These are phyloP conservation scores for Clonostachys rhizophaga DNA, from an alignment of 2,329 filamentous ascomycete genomes.

Conservation along the genomic window DNA sequence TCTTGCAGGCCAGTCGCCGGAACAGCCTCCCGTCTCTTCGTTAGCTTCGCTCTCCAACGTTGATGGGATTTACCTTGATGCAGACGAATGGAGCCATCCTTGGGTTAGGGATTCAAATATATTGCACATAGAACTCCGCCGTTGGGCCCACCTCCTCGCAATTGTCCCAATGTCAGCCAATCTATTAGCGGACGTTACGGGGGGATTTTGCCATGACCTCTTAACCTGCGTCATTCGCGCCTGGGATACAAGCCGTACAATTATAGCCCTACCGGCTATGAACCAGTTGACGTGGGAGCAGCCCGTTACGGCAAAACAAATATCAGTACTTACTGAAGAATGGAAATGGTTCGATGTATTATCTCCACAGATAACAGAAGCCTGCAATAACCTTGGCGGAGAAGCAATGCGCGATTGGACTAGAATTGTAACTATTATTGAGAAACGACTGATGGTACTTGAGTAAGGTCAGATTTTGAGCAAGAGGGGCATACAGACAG, in stretches of 20 bases:
- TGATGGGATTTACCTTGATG: constrained; percentile 75
- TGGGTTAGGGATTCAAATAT: constrained; percentile 80
- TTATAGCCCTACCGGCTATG: constrained; percentile 79
- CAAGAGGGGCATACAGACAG: too few species aligned
- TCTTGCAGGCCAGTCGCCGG: constrained; percentile 66
- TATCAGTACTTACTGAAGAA: constrained; percentile 65
- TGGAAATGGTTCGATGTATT: constrained; percentile 75
- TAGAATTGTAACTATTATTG: constrained; percentile 64
- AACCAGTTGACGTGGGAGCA: constrained; percentile 90
- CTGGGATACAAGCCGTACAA: constrained; percentile 72
- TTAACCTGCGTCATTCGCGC: constrained; percentile 72
- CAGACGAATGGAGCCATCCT: constrained; percentile 76
- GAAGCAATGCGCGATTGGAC: constrained; percentile 83
- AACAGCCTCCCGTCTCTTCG: constrained; percentile 66
- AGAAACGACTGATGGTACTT: constrained; percentile 35
- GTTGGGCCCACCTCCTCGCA: constrained; percentile 73
- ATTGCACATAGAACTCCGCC: constrained; percentile 82
- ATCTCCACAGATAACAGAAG: constrained; percentile 53
- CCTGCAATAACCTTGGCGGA: constrained; percentile 78
- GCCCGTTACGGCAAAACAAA: constrained; percentile 71
- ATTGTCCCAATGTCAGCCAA: constrained; percentile 83
- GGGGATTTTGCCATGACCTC: constrained; percentile 74
- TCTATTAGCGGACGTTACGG: constrained; percentile 75
- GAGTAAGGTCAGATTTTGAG: too few species aligned
- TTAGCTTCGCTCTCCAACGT: constrained; percentile 64